phyloP scores from a whole-genome alignment of 345 rosid genomes.

The Draba incana region DNA sequence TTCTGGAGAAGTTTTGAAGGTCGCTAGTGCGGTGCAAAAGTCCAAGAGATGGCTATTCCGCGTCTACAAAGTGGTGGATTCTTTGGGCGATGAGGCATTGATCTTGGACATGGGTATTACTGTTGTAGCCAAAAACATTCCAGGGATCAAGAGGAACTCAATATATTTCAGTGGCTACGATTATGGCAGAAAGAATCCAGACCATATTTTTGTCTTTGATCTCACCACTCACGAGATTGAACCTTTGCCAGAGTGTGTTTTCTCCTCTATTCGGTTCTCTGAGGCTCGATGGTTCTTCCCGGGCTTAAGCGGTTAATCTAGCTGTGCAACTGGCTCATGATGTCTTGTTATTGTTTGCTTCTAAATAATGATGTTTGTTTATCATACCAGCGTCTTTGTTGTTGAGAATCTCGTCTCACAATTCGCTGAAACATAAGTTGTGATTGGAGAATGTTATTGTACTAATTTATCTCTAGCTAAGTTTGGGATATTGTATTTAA shows the following conservation, averaged over 20 bases:
- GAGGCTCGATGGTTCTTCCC: slow-evolving; percentile 34
- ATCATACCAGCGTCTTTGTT: too few species aligned
- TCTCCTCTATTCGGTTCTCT: background rate
- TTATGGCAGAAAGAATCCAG: background rate
- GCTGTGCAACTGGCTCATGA: background rate
- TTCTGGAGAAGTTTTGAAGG: slow-evolving; percentile 10
- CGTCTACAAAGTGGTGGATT: slow-evolving; percentile 20
- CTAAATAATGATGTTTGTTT: too few species aligned
- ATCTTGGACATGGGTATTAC: slow-evolving; percentile 26
- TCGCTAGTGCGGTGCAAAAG: background rate
- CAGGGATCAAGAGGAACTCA: slow-evolving; percentile 19
- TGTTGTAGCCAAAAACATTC: slow-evolving; percentile 9
- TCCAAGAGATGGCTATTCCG: slow-evolving; percentile 1
- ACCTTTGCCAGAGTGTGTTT: slow-evolving; percentile 16
- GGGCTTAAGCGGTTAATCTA: background rate
- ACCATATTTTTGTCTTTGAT: slow-evolving; percentile 27
- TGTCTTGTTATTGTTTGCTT: too few species aligned
- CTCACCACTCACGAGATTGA: slow-evolving; percentile 4
- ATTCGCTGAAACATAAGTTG: too few species aligned
- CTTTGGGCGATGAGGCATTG: slow-evolving; percentile 17
- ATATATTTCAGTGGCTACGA: slow-evolving; percentile 13
- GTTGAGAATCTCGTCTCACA: too few species aligned
- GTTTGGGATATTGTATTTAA: too few species aligned
- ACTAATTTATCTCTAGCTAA: too few species aligned
- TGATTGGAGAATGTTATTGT: too few species aligned